Conservation (phyloP, 768 basidiomycete species). For the Panaeolus papilionaceus region DNA sequence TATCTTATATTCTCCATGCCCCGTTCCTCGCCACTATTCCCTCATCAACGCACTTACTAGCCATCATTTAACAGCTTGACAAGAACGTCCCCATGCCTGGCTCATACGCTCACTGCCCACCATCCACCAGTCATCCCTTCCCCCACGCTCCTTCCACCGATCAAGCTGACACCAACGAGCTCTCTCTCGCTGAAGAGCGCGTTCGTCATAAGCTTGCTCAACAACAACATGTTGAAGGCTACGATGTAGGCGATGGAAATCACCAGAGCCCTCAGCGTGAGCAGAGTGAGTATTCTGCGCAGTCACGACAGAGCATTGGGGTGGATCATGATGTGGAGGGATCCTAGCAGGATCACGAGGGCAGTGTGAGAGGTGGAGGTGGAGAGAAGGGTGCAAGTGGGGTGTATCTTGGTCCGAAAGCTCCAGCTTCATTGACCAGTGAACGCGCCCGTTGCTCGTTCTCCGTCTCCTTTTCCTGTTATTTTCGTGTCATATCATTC, state of each 20-base stretch:
- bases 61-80: slow-evolving; percentile 22
- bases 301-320: background rate
- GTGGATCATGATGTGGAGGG: background rate
- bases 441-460: too few relatives aligned
- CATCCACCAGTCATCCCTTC: background rate
- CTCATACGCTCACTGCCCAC: background rate
- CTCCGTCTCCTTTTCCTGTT: too few relatives aligned
- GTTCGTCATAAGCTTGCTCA: background rate
- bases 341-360: background rate
- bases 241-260: background rate
- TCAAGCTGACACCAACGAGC: background rate
- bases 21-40: background rate
- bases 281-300: background rate
- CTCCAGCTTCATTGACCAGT: background rate
- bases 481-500: too few relatives aligned
- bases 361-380: too few relatives aligned
- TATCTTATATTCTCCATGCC: background rate
- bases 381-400: background rate
- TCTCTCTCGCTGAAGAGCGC: slow-evolving; percentile 10
- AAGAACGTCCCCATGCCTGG: slow-evolving; percentile 24
- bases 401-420: background rate
- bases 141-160: background rate
- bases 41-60: background rate
- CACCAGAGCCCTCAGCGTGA: background rate
- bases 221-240: background rate